phyloP scores from a whole-genome alignment of 345 rosid species.

The Corchorus capsularis region DNA sequence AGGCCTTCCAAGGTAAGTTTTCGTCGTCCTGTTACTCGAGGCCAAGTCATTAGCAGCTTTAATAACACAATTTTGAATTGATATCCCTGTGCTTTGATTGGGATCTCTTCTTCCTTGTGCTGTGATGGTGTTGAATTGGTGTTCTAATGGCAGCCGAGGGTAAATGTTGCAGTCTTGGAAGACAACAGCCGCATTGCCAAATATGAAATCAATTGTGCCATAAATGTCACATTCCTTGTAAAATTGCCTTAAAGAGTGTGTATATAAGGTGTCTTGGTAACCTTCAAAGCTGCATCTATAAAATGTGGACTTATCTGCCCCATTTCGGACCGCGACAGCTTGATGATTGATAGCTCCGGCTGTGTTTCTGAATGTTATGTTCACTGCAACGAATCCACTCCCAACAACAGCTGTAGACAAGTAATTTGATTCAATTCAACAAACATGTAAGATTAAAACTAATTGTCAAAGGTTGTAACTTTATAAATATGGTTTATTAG shows the following conservation, averaged over 20 bases:
- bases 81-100: conserved; percentile 55
- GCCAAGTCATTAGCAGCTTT: conserved; percentile 62
- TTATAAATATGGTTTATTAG: too few species aligned
- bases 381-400: conserved; percentile 49
- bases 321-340: conserved; percentile 54
- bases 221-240: conserved; percentile 52
- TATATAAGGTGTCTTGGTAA: conserved; percentile 59
- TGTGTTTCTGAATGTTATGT: conserved; percentile 55
- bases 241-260: conserved; percentile 58
- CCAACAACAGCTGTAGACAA: conserved; percentile 38
- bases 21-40: conserved; percentile 38
- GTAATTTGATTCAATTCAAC: background rate
- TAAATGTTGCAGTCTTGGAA: conserved; percentile 34
- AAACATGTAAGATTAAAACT: background rate
- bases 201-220: conserved; percentile 63
- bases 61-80: conserved; percentile 64
- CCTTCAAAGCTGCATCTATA: conserved; percentile 57
- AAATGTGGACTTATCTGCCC: conserved; percentile 52
- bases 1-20: conserved; percentile 55
- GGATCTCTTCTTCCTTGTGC: conserved; percentile 60
- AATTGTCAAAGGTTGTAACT: background rate
- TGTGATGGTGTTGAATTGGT: conserved; percentile 46
- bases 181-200: conserved; percentile 36
- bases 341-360: conserved; percentile 59
- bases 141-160: conserved; percentile 25